A percentile compares a stretch with the other conserved stretches of the same genome.
Conservation (phyloP, 2,329 filamentous ascomycete genomes). For the Aspergillus costaricaensis region DNA sequence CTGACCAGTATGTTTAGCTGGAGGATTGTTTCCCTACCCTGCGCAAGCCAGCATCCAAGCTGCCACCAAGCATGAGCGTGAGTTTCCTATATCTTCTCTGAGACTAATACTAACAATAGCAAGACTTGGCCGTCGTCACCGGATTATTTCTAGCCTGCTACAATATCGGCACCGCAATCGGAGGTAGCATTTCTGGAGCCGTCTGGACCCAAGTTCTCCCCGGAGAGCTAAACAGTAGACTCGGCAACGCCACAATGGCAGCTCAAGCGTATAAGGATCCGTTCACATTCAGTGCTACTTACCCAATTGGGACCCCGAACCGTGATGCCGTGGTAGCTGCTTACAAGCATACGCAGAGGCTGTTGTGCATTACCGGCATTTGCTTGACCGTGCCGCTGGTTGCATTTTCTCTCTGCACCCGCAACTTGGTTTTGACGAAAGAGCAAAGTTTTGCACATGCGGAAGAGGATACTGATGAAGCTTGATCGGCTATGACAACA, state of each 20-base stretch:
- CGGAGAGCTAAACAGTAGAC: conserved; percentile 41
- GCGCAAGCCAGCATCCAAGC: conserved; percentile 55
- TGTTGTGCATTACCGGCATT: conserved; percentile 55
- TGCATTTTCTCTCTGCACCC: conserved; percentile 47
- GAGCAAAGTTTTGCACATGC: conserved; percentile 50
- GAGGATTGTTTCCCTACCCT: conserved; percentile 62
- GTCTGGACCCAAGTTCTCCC: conserved; percentile 64
- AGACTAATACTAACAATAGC: background rate
- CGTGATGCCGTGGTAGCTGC: conserved; percentile 47
- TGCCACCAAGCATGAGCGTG: conserved; percentile 52
- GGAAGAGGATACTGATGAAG: conserved; percentile 20
- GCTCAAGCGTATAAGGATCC: conserved; percentile 45
- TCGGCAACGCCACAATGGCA: conserved; percentile 46
- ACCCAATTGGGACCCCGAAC: conserved; percentile 49
- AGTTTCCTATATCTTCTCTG: conserved; percentile 14
- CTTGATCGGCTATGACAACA: background rate
- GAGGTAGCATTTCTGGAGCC: conserved; percentile 62
- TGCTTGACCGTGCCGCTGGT: conserved; percentile 52
- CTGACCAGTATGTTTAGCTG: conserved; percentile 37
- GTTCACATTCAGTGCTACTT: conserved; percentile 37
- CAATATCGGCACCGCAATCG: conserved; percentile 63
- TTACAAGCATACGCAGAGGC: conserved; percentile 50
- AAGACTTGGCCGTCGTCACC: conserved; percentile 64
- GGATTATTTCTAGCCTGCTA: conserved; percentile 65
- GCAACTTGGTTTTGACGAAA: conserved; percentile 50